These are phyloP conservation scores for Blepharisma stoltei DNA, from an alignment of 73 alveolate species.

Conservation along the genomic window DNA sequence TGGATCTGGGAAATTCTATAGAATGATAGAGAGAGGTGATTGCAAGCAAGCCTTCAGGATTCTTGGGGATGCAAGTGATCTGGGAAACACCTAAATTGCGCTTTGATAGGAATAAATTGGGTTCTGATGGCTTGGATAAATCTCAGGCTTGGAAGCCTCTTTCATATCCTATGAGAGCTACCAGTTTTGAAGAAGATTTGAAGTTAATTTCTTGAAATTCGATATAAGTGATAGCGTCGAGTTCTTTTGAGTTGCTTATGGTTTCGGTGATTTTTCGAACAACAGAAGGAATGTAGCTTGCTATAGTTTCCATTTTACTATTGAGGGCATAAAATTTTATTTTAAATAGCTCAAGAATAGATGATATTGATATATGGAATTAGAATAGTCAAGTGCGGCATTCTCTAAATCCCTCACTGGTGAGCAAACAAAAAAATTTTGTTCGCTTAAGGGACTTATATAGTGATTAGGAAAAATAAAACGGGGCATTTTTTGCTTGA, in stretches of 20 bases:
- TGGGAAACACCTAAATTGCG: conserved; percentile 4
- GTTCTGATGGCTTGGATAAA: not conserved
- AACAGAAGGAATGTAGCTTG: conserved; percentile 11
- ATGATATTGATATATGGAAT: no score
- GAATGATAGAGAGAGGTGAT: not conserved
- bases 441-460: no score
- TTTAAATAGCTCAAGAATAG: no score
- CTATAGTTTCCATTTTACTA: not conserved
- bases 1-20: not conserved
- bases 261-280: conserved; percentile 2
- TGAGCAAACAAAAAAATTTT: no score
- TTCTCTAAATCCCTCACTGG: no score
- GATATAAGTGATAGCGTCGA: not conserved
- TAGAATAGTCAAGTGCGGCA: no score
- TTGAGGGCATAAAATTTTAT: no score
- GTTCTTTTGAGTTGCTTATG: not conserved
- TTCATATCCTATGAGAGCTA: conserved; percentile 8
- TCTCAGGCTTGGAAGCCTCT: conserved; percentile 10
- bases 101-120: conserved; percentile 1
- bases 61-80: not conserved
- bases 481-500: no score
- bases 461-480: no score
- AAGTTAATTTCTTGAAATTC: not conserved
- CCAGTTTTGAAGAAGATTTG: not conserved
- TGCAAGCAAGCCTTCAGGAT: not conserved